Percentiles rank a stretch among this genome's conserved stretches.
Evolutionary conservation across 441 rosid species (phyloP).

Genomic region (Iberis amara): DNA sequence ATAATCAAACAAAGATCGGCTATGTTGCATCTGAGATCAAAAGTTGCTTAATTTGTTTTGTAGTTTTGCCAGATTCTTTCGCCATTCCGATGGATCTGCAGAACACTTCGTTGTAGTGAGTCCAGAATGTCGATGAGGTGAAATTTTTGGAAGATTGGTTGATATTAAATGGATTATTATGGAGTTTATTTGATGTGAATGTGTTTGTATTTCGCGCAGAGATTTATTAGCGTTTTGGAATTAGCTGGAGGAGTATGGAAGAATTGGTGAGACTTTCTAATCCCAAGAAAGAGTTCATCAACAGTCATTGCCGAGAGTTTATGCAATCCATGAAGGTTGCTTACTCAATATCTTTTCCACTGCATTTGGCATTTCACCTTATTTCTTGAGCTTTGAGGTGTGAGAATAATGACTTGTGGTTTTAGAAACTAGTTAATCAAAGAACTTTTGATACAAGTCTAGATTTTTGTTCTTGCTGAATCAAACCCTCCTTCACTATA

Average conservation of each 20-base stretch:
- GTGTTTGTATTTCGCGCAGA: conserved; percentile 29
- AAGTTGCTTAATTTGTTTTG: too few relatives aligned
- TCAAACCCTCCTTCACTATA: not conserved
- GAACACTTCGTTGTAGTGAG: conserved; percentile 81
- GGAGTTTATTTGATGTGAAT: not conserved
- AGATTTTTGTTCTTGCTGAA: not conserved
- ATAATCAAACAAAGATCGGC: too few relatives aligned
- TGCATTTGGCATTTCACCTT: not conserved
- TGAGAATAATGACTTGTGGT: too few relatives aligned
- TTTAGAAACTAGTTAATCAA: too few relatives aligned
- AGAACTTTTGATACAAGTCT: not conserved
- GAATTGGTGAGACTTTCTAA: conserved; percentile 69
- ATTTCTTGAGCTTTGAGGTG: too few relatives aligned
- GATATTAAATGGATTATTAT: too few relatives aligned
- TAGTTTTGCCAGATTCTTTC: too few relatives aligned
- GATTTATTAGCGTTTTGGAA: conserved; percentile 81
- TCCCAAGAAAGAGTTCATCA: conserved; percentile 72
- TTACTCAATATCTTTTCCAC: conserved; percentile 9
- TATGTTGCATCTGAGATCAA: too few relatives aligned
- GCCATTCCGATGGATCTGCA: conserved; percentile 57
- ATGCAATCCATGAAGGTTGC: conserved; percentile 88
- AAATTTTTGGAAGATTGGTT: not conserved
- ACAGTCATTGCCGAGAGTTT: conserved; percentile 79
- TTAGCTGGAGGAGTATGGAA: conserved; percentile 89
- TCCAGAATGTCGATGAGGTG: conserved; percentile 90